Conservation (phyloP, 257 asterid genomes). For the Pogostemon cablin region DNA sequence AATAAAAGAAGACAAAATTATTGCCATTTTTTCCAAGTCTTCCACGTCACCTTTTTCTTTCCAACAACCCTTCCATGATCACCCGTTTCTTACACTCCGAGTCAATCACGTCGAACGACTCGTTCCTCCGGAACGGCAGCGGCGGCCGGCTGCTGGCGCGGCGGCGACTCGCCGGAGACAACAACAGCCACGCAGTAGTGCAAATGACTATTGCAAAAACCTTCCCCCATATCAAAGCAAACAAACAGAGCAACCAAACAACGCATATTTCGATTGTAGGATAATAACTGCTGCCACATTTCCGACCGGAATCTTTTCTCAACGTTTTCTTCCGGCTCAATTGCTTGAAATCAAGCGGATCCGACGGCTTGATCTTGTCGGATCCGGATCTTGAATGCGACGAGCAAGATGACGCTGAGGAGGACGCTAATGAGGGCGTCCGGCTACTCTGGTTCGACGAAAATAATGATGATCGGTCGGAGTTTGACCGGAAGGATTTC, state of each 20-base stretch:
- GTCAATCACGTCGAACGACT: conserved; percentile 29
- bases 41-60: conserved; percentile 34
- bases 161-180: conserved; percentile 35
- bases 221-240: conserved; percentile 58
- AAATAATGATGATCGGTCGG: conserved; percentile 39
- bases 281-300: background rate
- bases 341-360: conserved; percentile 34
- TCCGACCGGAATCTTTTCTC: background rate
- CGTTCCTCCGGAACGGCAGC: background rate
- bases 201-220: conserved; percentile 57
- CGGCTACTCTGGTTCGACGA: conserved; percentile 33
- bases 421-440: conserved; percentile 23
- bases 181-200: conserved; percentile 53
- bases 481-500: conserved; percentile 16
- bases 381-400: conserved; percentile 38
- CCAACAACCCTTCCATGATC: conserved; percentile 45
- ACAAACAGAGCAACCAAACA: conserved; percentile 44
- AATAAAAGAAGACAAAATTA: background rate
- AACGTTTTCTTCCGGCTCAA: background rate
- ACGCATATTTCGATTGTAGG: conserved; percentile 38
- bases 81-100: conserved; percentile 44
- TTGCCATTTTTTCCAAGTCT: background rate
- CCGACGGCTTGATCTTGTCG: background rate
- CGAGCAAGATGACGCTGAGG: conserved; percentile 35
- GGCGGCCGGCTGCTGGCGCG: background rate